These are phyloP conservation scores for Saturnispora dispora DNA, from an alignment of 805 yeast genomes.

Conservation along the genomic window DNA sequence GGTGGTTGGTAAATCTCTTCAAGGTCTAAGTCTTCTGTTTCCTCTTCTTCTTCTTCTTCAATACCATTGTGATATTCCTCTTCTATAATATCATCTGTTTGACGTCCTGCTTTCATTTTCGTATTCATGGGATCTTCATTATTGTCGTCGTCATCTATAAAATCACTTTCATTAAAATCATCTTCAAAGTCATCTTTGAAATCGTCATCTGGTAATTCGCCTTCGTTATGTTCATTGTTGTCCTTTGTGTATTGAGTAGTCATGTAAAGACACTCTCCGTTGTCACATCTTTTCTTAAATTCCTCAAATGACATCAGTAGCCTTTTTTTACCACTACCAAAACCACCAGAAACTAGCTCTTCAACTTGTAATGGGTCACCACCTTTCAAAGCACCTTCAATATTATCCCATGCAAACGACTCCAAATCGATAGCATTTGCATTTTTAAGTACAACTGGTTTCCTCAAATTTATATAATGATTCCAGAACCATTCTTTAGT, in stretches of 20 bases:
- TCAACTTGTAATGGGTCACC: slow-evolving; percentile 42
- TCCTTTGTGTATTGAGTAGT: slow-evolving; percentile 62
- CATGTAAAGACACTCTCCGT: slow-evolving; percentile 40
- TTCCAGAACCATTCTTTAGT: slow-evolving; percentile 12
- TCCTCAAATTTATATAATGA: slow-evolving; percentile 10
- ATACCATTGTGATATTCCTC: slow-evolving; percentile 3
- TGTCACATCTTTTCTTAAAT: slow-evolving; percentile 33
- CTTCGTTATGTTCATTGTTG: slow-evolving; percentile 30
- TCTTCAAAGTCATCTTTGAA: slow-evolving; percentile 21
- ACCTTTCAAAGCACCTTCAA: slow-evolving; percentile 9
- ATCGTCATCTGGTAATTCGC: slow-evolving; percentile 15
- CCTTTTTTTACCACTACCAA: slow-evolving; percentile 55
- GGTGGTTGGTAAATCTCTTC: slow-evolving; percentile 30
- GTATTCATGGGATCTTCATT: slow-evolving; percentile 18
- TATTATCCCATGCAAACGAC: slow-evolving; percentile 7
- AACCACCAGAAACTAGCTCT: slow-evolving; percentile 49
- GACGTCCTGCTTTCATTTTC: slow-evolving; percentile 13
- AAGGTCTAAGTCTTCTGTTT: slow-evolving; percentile 17
- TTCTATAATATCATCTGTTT: slow-evolving; percentile 17
- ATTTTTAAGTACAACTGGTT: slow-evolving; percentile 11
- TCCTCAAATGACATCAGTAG: slow-evolving; percentile 41
- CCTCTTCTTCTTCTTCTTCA: slow-evolving; percentile 14
- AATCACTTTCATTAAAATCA: slow-evolving; percentile 18
- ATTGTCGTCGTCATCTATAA: slow-evolving; percentile 11
- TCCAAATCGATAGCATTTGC: slow-evolving; percentile 2